Base-by-base conservation (phyloP, 2,329 filamentous ascomycete species). In the Stemphylium lycopersici region DNA sequence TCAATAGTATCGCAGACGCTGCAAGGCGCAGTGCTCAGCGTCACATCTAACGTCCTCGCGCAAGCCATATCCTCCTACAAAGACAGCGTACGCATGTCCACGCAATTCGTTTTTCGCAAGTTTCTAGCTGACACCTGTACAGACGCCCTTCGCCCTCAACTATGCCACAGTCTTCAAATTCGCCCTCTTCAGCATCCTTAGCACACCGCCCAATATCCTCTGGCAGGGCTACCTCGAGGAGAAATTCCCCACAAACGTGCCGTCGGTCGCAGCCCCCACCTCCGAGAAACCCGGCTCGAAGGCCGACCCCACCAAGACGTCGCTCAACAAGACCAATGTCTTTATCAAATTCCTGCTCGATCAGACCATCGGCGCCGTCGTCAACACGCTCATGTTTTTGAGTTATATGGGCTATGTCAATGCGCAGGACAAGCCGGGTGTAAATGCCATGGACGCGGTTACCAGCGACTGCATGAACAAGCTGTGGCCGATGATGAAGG, bases 151-250 rank as follows among this genome's bases (percentile, higher is more conserved):
- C 47, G 74, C 78, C 20, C 78, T 96, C 64, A 84, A 92, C 75
- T 82, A 83, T 76, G 76, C 83, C 4, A 85, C 89, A 3, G 81
- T 96, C 38, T 77, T 92, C 63, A 90, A 92, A 71, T 96, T 96
- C 75, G 77, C 90, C 46, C 69, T 91, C 48, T 96, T 88, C 79
- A 84, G 87, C 61, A 70, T 90, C 31, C 70, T 96, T 55, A 88
- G 83, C 74, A 89, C 87, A 36, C 91, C 92, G 2, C 90, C 90
- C 39, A 97, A 97, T 76, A 90, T 91, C 70, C 71, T 90, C 66
- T 96, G 91, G 92, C 92, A 96, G 80, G 83, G 85, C 36, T 90
- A 84, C 69, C 82, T 96, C 47, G 92, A 96, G 76, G 78, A 83
- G 5, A 76, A 80, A 3, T 96, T 91, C 69, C 92, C 92, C 0